Evolutionary conservation across 176 grass and related monocot genomes (phyloP), one percentile per base, ranked within the genome.

Genomic region (Leersia perrieri): DNA sequence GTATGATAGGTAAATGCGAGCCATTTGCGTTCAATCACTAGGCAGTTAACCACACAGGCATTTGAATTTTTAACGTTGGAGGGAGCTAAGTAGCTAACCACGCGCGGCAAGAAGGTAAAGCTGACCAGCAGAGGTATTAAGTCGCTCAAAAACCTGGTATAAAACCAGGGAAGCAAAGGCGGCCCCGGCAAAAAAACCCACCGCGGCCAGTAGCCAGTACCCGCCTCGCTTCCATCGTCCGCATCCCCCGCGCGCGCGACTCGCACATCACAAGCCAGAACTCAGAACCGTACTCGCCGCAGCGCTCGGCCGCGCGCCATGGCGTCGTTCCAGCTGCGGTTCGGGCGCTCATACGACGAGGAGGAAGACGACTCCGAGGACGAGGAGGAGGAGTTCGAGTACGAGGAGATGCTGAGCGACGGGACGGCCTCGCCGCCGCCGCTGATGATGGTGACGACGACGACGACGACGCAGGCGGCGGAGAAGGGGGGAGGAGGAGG

Each of bases 251-350:
- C 27, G 78, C 67, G 70, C 27, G 27, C 66, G 20, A 28, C 74
- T 69, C 49, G 55, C 5, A 7, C 26, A 47, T 49, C n/a, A n/a
- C n/a, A n/a, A n/a, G n/a, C n/a, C n/a, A n/a, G n/a, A n/a, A n/a
- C 36, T 55, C 66, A 31, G 78, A 77, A 39, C 73, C 49, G 68
- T 34, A 38, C 40, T 0, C 23, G 5, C 26, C 35, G 72, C n/a
- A n/a, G n/a, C n/a, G n/a, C 45, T 9, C 28, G 23, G 35, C 72
- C 30, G 53, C 42, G 13, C 42, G 42, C 27, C 78, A 99, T 96
- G 97, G 84, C 92, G 40, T 87, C 91, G 25, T 90, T 94, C 72
- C 94, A 88, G 78, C 70, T 94, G 84, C 68, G 86, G 8, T 89
- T 91, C 70, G 86, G 89, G 32, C 85, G 30, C 80, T 84, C 79